A percentile compares a stretch with the other conserved stretches of the same genome.
These are phyloP conservation scores for Primulina tabacum DNA, from an alignment of 257 asterid species.

Conservation along the genomic window DNA sequence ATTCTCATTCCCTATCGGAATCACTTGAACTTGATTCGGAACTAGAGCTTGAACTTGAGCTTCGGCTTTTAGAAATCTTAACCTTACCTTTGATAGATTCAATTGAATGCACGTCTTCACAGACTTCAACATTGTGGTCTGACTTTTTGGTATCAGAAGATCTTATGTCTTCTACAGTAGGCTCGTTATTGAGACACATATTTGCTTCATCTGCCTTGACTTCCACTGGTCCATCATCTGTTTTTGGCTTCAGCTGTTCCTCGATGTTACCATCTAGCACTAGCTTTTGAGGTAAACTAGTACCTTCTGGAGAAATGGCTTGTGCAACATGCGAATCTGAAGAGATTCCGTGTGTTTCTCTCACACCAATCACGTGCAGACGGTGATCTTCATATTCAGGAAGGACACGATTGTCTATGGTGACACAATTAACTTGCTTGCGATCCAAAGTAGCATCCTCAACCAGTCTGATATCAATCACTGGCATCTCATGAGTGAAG, in stretches of 20 bases:
- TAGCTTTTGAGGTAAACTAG: conserved; percentile 20
- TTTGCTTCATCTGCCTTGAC: conserved; percentile 27
- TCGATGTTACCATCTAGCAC: conserved; percentile 28
- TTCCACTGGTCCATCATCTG: conserved; percentile 27
- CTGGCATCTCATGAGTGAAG: conserved; percentile 26
- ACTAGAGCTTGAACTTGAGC: conserved; percentile 56
- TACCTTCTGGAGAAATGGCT: conserved; percentile 25
- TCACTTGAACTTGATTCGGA: conserved; percentile 63
- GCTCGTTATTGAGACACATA: conserved; percentile 24
- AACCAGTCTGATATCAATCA: conserved; percentile 30
- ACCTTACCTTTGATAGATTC: conserved; percentile 31
- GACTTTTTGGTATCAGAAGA: conserved; percentile 27
- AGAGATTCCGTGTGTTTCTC: conserved; percentile 27
- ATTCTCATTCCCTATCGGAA: conserved; percentile 45
- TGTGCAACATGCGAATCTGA: conserved; percentile 33
- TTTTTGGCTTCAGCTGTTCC: conserved; percentile 26
- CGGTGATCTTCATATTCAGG: conserved; percentile 28
- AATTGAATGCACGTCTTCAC: conserved; percentile 28
- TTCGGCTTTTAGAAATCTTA: conserved; percentile 38
- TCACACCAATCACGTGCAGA: conserved; percentile 26
- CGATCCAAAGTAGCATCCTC: conserved; percentile 36
- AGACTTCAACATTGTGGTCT: conserved; percentile 27
- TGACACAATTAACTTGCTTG: conserved; percentile 25
- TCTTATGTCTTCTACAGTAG: conserved; percentile 22
- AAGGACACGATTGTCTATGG: conserved; percentile 12